phyloP scores from a whole-genome alignment of 2,329 filamentous ascomycete species.

The Aspergillus caelatus region DNA sequence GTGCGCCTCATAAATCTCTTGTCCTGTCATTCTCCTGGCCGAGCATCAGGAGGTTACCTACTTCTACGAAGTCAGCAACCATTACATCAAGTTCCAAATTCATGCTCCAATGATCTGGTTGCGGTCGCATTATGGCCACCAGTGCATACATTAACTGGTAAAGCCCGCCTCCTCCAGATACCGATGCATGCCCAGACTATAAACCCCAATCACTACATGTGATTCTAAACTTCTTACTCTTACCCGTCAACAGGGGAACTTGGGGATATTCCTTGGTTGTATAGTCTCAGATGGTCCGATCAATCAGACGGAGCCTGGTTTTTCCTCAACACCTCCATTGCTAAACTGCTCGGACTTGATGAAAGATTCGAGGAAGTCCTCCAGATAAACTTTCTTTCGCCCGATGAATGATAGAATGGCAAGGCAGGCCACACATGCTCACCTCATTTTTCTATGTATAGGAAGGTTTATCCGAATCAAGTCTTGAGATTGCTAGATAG shows the following conservation, averaged over 20 bases:
- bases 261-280: not conserved
- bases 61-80: not conserved
- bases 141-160: not conserved
- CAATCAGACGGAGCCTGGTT: too few relatives aligned
- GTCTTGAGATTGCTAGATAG: too few relatives aligned
- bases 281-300: not conserved
- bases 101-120: not conserved
- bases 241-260: not conserved
- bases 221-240: not conserved
- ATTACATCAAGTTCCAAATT: not conserved
- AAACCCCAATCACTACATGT: not conserved
- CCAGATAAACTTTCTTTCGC: too few relatives aligned
- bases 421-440: too few relatives aligned
- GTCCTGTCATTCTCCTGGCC: not conserved
- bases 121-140: not conserved
- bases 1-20: not conserved
- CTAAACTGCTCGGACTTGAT: too few relatives aligned
- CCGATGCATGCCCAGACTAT: not conserved
- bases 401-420: too few relatives aligned
- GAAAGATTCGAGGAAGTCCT: too few relatives aligned
- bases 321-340: too few relatives aligned
- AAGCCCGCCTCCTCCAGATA: not conserved
- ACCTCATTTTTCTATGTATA: too few relatives aligned
- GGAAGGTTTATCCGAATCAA: too few relatives aligned
- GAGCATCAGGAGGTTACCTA: not conserved